Conservation (phyloP, 2,329 filamentous ascomycete genomes). For the Penicillium sclerotiorum region DNA sequence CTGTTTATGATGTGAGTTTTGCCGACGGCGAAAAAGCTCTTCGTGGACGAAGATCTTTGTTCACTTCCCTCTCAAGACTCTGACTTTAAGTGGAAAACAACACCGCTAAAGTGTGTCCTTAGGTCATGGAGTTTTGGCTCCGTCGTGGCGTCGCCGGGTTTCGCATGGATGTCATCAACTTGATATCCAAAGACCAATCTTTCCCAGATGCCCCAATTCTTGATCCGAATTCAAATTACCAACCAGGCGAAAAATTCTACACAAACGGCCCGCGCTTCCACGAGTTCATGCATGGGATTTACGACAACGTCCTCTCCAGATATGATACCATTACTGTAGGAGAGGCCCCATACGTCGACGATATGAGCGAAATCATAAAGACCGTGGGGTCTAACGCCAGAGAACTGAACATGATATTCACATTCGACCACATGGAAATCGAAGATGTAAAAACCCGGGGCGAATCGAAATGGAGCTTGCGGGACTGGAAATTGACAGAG, state of each 20-base stretch:
- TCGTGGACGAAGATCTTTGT: too few relatives aligned
- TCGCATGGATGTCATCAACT: slow-evolving; percentile 67
- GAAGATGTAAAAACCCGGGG: slow-evolving; percentile 10
- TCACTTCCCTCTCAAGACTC: too few relatives aligned
- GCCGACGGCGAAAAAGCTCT: neutral
- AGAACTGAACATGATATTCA: slow-evolving; percentile 71
- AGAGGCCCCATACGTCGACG: slow-evolving; percentile 52
- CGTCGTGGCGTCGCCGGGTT: slow-evolving; percentile 69
- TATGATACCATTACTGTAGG: slow-evolving; percentile 47
- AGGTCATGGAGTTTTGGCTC: slow-evolving; percentile 73
- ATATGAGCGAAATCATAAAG: slow-evolving; percentile 59
- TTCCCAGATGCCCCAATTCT: slow-evolving; percentile 53
- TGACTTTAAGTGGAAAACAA: neutral
- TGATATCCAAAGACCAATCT: slow-evolving; percentile 62
- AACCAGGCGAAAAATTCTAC: slow-evolving; percentile 1
- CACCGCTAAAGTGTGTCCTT: neutral
- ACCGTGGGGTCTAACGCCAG: slow-evolving; percentile 60
- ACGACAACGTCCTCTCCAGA: slow-evolving; percentile 33
- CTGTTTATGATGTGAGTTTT: slow-evolving; percentile 58
- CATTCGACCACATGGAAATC: slow-evolving; percentile 25
- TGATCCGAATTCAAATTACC: slow-evolving; percentile 34
- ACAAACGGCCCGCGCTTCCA: slow-evolving; percentile 26
- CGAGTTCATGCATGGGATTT: slow-evolving; percentile 41
- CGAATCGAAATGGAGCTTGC: slow-evolving; percentile 27
- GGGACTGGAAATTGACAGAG: slow-evolving; percentile 45